A percentile compares a stretch with the other conserved stretches of the same genome.
These are phyloP conservation scores for Cystobasidium ongulense DNA, from an alignment of 768 basidiomycete genomes.

Conservation along the genomic window DNA sequence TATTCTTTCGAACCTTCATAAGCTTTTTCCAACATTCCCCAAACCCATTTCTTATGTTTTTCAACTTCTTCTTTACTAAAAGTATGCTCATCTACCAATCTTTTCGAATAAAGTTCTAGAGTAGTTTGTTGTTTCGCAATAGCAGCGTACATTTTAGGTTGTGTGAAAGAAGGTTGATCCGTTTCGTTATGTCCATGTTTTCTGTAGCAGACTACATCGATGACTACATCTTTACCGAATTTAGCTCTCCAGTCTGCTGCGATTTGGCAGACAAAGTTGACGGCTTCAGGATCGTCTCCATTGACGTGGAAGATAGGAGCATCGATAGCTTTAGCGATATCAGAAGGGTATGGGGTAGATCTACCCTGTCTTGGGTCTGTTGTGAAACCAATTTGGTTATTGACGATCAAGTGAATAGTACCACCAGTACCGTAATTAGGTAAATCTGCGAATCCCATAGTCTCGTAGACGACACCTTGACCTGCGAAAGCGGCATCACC, in stretches of 20 bases:
- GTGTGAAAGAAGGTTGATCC: constrained; percentile 96
- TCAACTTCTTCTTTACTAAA: constrained; percentile 95
- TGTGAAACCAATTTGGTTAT: constrained; percentile 99
- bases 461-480: constrained; percentile 97
- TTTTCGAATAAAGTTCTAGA: constrained; percentile 75
- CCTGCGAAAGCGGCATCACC: constrained; percentile 98
- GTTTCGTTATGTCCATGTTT: constrained; percentile 98
- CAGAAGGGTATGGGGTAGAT: constrained; percentile 94
- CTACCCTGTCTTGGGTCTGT: constrained; percentile 96
- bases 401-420: constrained; percentile 95
- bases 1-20: constrained; percentile 92
- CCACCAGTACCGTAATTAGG: constrained; percentile 95
- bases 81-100: constrained; percentile 77
- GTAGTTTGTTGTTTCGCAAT: constrained; percentile 89
- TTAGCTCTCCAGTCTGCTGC: constrained; percentile 97
- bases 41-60: constrained; percentile 98
- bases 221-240: constrained; percentile 96
- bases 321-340: constrained; percentile 96
- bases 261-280: constrained; percentile 95
- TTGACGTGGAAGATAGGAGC: constrained; percentile 99
- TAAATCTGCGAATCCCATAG: constrained; percentile 94
- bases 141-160: constrained; percentile 84
- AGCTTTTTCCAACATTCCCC: constrained; percentile 96
- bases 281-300: constrained; percentile 91
- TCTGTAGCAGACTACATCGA: constrained; percentile 98